Conservation (phyloP, 2,329 filamentous ascomycete species). For the Colletotrichum truncatum region DNA sequence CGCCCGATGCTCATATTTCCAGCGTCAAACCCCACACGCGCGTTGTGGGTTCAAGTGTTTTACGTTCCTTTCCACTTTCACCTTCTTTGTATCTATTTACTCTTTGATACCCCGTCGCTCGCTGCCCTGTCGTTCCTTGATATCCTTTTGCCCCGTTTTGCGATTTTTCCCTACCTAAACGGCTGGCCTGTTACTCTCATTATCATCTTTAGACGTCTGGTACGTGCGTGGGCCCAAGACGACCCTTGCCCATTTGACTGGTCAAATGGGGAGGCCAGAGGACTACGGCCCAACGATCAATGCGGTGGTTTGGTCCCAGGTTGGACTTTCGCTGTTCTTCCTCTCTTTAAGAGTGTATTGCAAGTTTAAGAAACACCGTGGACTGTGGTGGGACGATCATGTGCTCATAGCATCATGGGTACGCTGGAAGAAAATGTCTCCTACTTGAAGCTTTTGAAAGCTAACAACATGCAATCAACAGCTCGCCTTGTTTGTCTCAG, state of each 20-base stretch:
- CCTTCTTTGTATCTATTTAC: constrained; percentile 1
- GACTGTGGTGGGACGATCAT: constrained; percentile 40
- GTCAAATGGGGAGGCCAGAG: constrained; percentile 23
- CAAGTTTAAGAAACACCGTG: constrained; percentile 34
- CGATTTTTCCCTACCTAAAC: not conserved
- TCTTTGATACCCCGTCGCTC: not conserved
- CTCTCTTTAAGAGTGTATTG: constrained; percentile 35
- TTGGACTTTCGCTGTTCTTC: constrained; percentile 32
- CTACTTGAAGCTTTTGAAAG: not conserved
- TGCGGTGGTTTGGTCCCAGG: constrained; percentile 32
- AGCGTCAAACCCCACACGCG: not conserved
- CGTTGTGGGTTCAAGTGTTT: not conserved
- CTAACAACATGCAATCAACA: not conserved
- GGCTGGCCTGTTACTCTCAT: constrained; percentile 12
- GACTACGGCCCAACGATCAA: constrained; percentile 26
- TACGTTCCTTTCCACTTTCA: not conserved
- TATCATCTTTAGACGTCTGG: constrained; percentile 1
- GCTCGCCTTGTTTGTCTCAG: constrained; percentile 6
- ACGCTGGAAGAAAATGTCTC: not conserved
- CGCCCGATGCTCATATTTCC: constrained; percentile 10
- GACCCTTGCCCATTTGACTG: not conserved
- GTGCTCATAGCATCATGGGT: constrained; percentile 37
- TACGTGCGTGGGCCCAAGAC: not conserved
- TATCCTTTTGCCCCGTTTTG: not conserved
- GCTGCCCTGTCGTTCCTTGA: not conserved